Conservation (phyloP, 2,329 filamentous ascomycete genomes). For the Mollisiaceae sp. region DNA sequence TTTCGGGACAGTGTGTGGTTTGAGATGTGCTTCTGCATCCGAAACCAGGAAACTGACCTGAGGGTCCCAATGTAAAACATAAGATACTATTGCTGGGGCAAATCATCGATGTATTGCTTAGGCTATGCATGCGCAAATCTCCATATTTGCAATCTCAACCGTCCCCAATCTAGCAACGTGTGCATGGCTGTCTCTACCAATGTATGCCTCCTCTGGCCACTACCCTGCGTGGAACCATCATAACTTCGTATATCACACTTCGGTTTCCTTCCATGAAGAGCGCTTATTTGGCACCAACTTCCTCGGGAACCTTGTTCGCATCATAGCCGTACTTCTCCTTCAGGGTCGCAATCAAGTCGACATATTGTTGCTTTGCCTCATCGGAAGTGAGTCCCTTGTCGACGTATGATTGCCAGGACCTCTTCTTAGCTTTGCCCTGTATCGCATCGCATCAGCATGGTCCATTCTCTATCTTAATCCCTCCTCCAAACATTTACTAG, state of each 20-base stretch:
- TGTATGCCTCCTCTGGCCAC: conserved; percentile 2
- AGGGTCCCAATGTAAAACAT: not conserved
- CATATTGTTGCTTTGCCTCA: conserved; percentile 77
- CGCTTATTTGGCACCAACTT: conserved; percentile 46
- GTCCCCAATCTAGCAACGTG: not conserved
- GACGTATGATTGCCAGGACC: conserved; percentile 74
- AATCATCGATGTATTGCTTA: conserved; percentile 8
- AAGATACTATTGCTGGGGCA: not conserved
- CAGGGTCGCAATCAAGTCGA: conserved; percentile 72
- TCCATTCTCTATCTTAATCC: not conserved
- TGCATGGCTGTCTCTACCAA: not conserved
- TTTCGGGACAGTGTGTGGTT: not conserved
- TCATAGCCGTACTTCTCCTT: conserved; percentile 74
- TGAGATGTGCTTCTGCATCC: not conserved
- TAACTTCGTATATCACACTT: not conserved
- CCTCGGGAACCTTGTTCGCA: conserved; percentile 65
- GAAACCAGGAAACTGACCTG: not conserved
- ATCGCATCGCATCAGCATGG: conserved; percentile 4
- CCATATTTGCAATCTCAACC: not conserved
- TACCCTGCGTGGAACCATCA: not conserved
- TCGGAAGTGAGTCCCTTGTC: conserved; percentile 65
- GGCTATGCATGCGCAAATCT: not conserved
- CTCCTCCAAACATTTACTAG: not conserved
- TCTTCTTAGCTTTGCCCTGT: conserved; percentile 78
- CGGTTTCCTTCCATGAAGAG: not conserved